Conservation (phyloP, 495 filamentous ascomycete genomes). For the Aspergillus haitiensis region DNA sequence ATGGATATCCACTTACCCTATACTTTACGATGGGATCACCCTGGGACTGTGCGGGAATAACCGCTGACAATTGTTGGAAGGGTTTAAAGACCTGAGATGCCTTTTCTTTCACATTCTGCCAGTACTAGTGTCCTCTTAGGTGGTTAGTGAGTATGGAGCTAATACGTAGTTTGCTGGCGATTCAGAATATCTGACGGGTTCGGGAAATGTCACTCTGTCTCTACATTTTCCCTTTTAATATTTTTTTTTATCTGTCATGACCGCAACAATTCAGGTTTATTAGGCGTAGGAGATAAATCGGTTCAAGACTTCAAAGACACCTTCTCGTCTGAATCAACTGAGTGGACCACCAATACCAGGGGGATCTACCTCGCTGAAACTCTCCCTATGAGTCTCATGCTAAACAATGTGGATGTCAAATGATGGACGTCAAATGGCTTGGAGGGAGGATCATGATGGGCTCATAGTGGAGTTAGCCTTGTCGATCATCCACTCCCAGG, state of each 20-base stretch:
- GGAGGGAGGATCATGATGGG: background rate
- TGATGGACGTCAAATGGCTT: conserved; percentile 1
- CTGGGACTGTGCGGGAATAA: conserved; percentile 15
- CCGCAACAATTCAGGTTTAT: background rate
- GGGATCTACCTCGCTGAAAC: conserved; percentile 4
- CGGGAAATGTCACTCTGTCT: conserved; percentile 10
- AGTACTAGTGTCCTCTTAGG: too few species aligned
- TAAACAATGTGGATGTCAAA: background rate
- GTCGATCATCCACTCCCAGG: background rate
- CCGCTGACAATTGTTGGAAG: conserved; percentile 14
- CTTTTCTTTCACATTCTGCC: background rate
- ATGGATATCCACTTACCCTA: too few species aligned
- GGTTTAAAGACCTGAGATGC: background rate
- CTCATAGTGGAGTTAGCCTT: background rate
- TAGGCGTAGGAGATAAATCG: background rate
- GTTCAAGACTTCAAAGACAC: background rate
- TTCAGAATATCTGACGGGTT: conserved; percentile 2
- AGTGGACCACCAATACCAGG: background rate
- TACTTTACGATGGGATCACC: background rate
- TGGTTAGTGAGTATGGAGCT: too few species aligned
- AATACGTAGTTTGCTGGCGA: background rate
- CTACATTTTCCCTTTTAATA: background rate
- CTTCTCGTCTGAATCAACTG: background rate
- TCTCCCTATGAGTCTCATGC: background rate
- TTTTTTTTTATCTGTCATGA: too few species aligned